Base-by-base conservation (phyloP, 129 eudicot species). In the Ambrosia trifida region DNA sequence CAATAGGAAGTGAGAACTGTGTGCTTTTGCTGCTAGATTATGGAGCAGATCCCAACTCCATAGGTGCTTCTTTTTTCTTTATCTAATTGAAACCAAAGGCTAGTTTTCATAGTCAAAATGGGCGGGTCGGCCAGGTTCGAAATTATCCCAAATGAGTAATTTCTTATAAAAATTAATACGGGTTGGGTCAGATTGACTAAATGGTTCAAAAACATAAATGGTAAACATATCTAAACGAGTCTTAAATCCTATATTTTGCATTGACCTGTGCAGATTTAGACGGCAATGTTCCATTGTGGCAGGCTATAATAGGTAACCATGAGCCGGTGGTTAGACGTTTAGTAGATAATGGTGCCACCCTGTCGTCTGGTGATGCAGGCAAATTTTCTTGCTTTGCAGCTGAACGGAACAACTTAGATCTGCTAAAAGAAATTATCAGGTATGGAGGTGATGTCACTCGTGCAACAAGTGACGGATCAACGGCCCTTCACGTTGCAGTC, bases 231-330 rank as follows among this genome's bases (percentile, higher is more conserved):
- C n/a, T n/a, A n/a, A n/a, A n/a, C n/a, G n/a, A n/a, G n/a, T n/a
- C n/a, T n/a, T n/a, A 49, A 4, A 13, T n/a, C 18, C 54, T 49
- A 46, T 7, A 49, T 50, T 68, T 40, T 49, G 50, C 30, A 28
- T 72, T 66, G 57, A 69, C 68, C 38, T 57, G 1, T 60, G 66
- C 89, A 89, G 98, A 92, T 87, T 80, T 80, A 38, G 91, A 92
- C 73, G 98, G 98, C 40, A 89, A 72, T 40, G 90, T 87, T 11
- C 98, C 98, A 38, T 68, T 94, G 12, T 94, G 96, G 98, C 97
- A 94, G 71, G 98, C 98, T 38, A 85, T 94, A 14, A n/a, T 76
- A 18, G 87, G 80, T n/a, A 77, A 62, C 13, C 96, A 89, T 52
- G 84, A 82, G 19, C 50, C 38, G 17, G 89, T 90, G 31, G 52